Evolutionary conservation across 1,284 basidiomycete genomes (phyloP).

Genomic region (Hymenochaete sp.): DNA sequence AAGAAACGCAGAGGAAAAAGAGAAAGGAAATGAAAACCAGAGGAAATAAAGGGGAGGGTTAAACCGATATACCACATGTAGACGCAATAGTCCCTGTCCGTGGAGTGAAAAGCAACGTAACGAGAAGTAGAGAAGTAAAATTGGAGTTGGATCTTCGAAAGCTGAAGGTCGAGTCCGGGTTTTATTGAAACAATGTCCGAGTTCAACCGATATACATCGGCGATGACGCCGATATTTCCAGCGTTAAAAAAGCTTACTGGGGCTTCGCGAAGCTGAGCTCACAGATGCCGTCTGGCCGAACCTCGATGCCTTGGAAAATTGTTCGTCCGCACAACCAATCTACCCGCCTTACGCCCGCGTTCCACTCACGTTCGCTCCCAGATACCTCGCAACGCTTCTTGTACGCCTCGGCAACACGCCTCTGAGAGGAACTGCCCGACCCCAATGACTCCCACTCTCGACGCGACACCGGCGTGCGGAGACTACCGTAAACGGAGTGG

Average conservation of each 20-base stretch:
- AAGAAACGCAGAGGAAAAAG: constrained; percentile 4
- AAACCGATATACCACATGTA: constrained; percentile 16
- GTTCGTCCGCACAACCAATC: constrained; percentile 61
- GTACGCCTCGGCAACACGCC: constrained; percentile 51
- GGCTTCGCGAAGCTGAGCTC: constrained; percentile 42
- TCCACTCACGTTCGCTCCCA: constrained; percentile 51
- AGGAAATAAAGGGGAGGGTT: too few species aligned
- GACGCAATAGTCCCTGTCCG: constrained; percentile 17
- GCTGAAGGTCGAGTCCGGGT: too few species aligned
- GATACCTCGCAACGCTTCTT: constrained; percentile 49
- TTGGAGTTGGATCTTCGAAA: neutral
- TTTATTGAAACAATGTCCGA: too few species aligned
- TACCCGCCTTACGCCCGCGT: constrained; percentile 52
- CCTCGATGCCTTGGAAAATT: constrained; percentile 51
- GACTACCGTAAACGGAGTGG: constrained; percentile 47
- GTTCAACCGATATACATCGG: too few species aligned
- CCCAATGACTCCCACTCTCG: constrained; percentile 59
- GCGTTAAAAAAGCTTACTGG: neutral
- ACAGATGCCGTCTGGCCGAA: constrained; percentile 32
- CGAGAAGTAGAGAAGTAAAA: neutral
- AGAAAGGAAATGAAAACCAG: constrained; percentile 1
- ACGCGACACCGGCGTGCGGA: constrained; percentile 47
- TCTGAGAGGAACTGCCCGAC: constrained; percentile 41
- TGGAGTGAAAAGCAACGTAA: constrained; percentile 7
- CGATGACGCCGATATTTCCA: too few species aligned